These are phyloP conservation scores for apple (Malus domestica) DNA, from an alignment of 306 rosid species.

Conservation along the genomic window ASM211411v1 NC_041791.1:37361001-37361500, in stretches of 20 bases:
- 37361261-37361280: conserved; percentile 83
- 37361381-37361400: conserved; percentile 52
- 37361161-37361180: background rate
- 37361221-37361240: conserved; percentile 30
- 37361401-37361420: background rate
- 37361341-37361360: conserved; percentile 76
- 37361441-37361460: too few species aligned
- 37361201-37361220: conserved; percentile 1
- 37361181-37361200: background rate
- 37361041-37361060: background rate
- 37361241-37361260: conserved; percentile 57
- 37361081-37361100: background rate
- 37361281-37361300: conserved; percentile 77
- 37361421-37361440: too few species aligned
- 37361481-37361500: background rate
- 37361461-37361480: background rate
- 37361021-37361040: background rate
- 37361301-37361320: conserved; percentile 43
- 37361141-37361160: background rate
- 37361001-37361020: background rate
- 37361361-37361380: conserved; percentile 42
- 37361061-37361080: background rate
- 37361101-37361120: background rate
- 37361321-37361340: conserved; percentile 24
- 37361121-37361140: background rate